phyloP scores from a whole-genome alignment of 2,329 filamentous ascomycete genomes.

The Colletotrichum incanum region DNA sequence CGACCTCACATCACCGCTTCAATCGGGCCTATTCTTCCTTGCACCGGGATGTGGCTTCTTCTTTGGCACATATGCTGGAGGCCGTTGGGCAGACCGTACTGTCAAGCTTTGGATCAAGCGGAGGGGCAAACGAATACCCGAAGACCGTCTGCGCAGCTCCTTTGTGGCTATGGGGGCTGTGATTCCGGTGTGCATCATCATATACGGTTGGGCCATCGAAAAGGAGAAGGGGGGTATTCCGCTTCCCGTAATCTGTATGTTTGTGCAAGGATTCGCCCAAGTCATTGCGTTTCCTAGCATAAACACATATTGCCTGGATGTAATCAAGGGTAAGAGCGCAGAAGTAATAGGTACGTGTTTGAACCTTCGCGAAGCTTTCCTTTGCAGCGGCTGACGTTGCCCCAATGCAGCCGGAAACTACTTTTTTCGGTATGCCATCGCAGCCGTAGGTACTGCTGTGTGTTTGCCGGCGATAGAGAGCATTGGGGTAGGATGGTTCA shows the following conservation, averaged over 20 bases:
- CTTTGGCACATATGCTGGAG: conserved; percentile 76
- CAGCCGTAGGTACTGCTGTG: conserved; percentile 78
- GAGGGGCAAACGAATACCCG: conserved; percentile 72
- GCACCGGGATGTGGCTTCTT: conserved; percentile 79
- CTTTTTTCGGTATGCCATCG: conserved; percentile 82
- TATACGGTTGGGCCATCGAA: conserved; percentile 73
- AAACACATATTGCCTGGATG: conserved; percentile 67
- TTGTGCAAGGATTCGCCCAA: conserved; percentile 78
- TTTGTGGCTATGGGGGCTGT: conserved; percentile 72
- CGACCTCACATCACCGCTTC: conserved; percentile 73
- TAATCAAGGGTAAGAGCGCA: conserved; percentile 35
- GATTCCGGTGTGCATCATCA: conserved; percentile 75
- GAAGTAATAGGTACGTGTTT: conserved; percentile 51
- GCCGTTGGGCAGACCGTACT: conserved; percentile 75
- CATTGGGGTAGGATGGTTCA: conserved; percentile 88
- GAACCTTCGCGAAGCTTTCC: too few species aligned
- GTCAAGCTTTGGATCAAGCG: conserved; percentile 74
- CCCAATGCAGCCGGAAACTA: conserved; percentile 79
- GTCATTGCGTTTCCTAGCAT: conserved; percentile 79
- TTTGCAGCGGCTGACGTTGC: not conserved
- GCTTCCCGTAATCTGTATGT: conserved; percentile 77
- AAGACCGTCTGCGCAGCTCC: conserved; percentile 78
- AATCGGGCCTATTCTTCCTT: conserved; percentile 80
- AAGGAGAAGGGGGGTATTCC: conserved; percentile 53
- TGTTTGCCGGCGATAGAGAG: conserved; percentile 80